Percentiles rank a stretch among this genome's conserved stretches.
Evolutionary conservation across 768 basidiomycete genomes (phyloP).

Genomic region (Suillus occidentalis): DNA sequence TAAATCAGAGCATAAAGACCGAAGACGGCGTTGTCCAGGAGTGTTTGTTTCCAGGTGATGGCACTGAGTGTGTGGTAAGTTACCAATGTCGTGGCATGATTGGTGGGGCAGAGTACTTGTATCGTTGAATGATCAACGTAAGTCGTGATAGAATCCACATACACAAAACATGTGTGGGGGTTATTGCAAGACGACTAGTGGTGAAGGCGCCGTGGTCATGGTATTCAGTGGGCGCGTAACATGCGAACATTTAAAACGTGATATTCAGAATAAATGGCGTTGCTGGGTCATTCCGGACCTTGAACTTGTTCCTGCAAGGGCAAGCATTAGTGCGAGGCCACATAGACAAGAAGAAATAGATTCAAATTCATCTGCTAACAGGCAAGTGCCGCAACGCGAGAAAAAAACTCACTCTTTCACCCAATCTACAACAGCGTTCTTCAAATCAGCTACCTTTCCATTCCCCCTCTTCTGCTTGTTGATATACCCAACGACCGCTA

Average conservation of each 20-base stretch:
- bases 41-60: neutral
- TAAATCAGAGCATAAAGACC: slow-evolving; percentile 3
- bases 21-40: neutral
- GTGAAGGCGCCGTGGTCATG: neutral
- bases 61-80: neutral
- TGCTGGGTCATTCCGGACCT: neutral
- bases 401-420: slow-evolving; percentile 17
- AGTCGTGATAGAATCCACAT: neutral
- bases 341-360: neutral
- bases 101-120: neutral
- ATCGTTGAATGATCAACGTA: neutral
- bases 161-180: neutral
- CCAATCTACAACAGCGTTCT: slow-evolving; percentile 12
- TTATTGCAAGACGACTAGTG: too few relatives aligned
- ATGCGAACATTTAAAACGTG: slow-evolving; percentile 9
- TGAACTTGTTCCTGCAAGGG: slow-evolving; percentile 23
- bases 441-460: slow-evolving; percentile 2
- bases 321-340: neutral
- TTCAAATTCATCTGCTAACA: neutral
- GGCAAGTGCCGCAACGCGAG: too few relatives aligned
- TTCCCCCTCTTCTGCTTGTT: slow-evolving; percentile 15
- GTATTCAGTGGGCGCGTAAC: neutral
- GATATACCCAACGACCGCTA: slow-evolving; percentile 5
- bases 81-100: neutral
- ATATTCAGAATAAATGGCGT: slow-evolving; percentile 15